Evolutionary conservation across 2,329 filamentous ascomycete genomes (phyloP).

Genomic region (Lasiodiplodia sp.): DNA sequence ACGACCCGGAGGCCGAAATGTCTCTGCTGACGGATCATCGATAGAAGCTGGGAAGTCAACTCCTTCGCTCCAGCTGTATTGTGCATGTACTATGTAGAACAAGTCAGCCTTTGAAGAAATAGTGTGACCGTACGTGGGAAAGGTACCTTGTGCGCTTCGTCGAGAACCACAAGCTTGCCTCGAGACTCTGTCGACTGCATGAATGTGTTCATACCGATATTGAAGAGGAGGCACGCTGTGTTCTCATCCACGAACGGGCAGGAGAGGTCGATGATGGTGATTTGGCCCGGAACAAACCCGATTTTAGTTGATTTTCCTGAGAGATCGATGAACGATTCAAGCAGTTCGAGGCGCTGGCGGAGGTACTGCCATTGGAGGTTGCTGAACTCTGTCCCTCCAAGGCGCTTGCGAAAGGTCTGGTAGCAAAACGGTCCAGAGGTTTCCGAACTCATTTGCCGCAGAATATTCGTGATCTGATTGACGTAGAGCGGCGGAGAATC

Average conservation of each 20-base stretch:
- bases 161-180: constrained; percentile 70
- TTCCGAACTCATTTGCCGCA: not conserved
- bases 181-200: constrained; percentile 55
- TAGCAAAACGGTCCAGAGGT: not conserved
- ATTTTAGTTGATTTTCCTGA: not conserved
- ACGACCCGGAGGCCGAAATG: constrained; percentile 72
- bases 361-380: constrained; percentile 62
- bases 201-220: constrained; percentile 73
- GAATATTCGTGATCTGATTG: not conserved
- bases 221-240: constrained; percentile 74
- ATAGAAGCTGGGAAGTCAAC: constrained; percentile 68
- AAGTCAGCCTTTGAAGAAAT: constrained; percentile 42
- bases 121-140: constrained; percentile 53
- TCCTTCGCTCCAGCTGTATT: constrained; percentile 55
- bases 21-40: constrained; percentile 73
- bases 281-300: constrained; percentile 50
- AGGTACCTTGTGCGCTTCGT: constrained; percentile 76
- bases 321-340: constrained; percentile 67
- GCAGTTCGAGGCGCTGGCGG: constrained; percentile 64
- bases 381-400: constrained; percentile 62
- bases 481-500: constrained; percentile 63
- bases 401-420: constrained; percentile 58
- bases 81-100: not conserved
- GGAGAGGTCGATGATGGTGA: constrained; percentile 75
- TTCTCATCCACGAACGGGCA: constrained; percentile 73